Percentiles rank a stretch among this genome's conserved stretches.
phyloP scores from a whole-genome alignment of 306 rosid genomes.

The Acacia acuminata region DNA sequence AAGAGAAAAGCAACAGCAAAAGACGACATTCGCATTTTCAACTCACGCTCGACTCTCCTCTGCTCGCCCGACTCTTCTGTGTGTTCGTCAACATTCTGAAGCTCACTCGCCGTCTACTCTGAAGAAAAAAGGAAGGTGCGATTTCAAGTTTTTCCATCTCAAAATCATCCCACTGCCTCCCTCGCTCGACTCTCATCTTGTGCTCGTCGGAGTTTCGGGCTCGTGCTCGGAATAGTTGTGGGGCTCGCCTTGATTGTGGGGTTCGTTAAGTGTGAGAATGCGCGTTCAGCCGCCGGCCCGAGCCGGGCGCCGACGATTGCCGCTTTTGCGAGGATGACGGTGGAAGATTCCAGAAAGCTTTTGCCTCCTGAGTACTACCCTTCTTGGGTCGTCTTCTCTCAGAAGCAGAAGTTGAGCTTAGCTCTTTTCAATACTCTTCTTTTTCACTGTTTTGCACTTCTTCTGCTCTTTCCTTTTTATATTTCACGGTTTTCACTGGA shows the following conservation, averaged over 20 bases:
- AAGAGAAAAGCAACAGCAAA: too few relatives aligned
- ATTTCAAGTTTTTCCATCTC: too few relatives aligned
- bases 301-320: slow-evolving; percentile 72
- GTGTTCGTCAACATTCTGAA: too few relatives aligned
- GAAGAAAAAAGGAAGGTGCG: too few relatives aligned
- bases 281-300: slow-evolving; percentile 59
- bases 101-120: too few relatives aligned
- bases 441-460: not conserved
- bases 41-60: too few relatives aligned
- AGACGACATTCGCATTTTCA: too few relatives aligned
- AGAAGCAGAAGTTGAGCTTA: slow-evolving; percentile 67
- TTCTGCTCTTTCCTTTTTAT: not conserved
- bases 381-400: slow-evolving; percentile 92
- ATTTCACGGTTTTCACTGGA: not conserved
- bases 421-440: not conserved
- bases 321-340: slow-evolving; percentile 82
- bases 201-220: slow-evolving; percentile 38
- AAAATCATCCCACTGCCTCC: too few relatives aligned
- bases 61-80: too few relatives aligned
- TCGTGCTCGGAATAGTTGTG: slow-evolving; percentile 61
- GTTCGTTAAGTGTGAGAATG: slow-evolving; percentile 70
- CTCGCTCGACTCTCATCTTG: too few relatives aligned
- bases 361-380: slow-evolving; percentile 77
- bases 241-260: slow-evolving; percentile 63
- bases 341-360: slow-evolving; percentile 84